Evolutionary conservation across 2,329 filamentous ascomycete species (phyloP), one percentile per base, ranked within the genome.

Genomic region (Periconia sp.): DNA sequence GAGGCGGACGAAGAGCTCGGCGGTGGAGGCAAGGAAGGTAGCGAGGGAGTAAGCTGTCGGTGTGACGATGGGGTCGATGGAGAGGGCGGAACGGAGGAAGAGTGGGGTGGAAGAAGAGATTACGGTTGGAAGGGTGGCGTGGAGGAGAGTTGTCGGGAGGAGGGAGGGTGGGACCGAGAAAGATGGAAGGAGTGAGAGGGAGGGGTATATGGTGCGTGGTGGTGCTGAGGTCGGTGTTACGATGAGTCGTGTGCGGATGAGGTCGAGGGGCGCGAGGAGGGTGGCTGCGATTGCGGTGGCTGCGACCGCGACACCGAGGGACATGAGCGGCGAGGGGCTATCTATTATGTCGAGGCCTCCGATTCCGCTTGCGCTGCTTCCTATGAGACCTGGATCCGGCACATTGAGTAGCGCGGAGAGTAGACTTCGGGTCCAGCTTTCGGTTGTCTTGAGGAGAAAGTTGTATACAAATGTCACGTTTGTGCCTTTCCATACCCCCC

Each of bases 381-480:
- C 77, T 17, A 83, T 72, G 27, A 82, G 79, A 9, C 89, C 90
- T 31, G 91, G 79, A 66, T 97, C 93, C 1, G 93, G 92, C 14
- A 97, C 84, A 58, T 95, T 95, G 62, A 97, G 83, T 6, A 97
- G 81, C 1, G 94, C 93, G 43, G 91, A 91, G n/a, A 97, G 81
- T 49, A 97, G 82, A 65, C 91, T 94, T 64, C 92, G 85, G 10
- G 92, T 90, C 87, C 95, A 99, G 63, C 91, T 92, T 72, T 97
- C 94, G 30, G 96, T 78, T 8, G 95, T 88, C 11, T 91, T 91
- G 57, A 92, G 85, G 17, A 97, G 81, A 45, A 97, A 85, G 0
- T 87, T 90, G 76, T 97, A 96, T 47, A 97, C 81, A 68, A 97
- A 99, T 1, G 92, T 95, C 14, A 90, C 86, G 70, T 97, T 97